Base-by-base conservation (phyloP, 2,329 filamentous ascomycete species). In the Colletotrichum simmondsii region DNA sequence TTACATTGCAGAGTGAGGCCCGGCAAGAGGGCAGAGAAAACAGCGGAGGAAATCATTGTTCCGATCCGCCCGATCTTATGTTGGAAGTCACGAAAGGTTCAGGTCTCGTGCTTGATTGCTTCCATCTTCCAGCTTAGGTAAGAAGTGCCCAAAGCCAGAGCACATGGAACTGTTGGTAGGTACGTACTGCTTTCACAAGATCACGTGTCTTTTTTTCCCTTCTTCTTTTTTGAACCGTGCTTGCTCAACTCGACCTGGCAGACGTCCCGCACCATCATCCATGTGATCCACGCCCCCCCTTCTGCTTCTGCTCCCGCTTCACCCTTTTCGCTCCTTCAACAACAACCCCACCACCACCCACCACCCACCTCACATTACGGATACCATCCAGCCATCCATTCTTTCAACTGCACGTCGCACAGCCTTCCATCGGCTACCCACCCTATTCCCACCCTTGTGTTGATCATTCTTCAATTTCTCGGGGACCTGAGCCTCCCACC, bases 381-480 rank as follows among this genome's bases (percentile, higher is more conserved):
- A 28, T 28, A 28, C 28, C 30, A 24, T 52, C n/a, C 32, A 42
- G 14, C 60, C 56, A 71, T 61, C 63, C 54, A 49, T 53, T 61
- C 14, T 35, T 37, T 53, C 7, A 19, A 26, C 59, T 14, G 14
- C 42, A 46, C 42, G 42, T 49, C 42, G 42, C 14, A 32, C 67
- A 42, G 53, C 66, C 37, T 49, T 46, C 14, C 28, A 71, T 62
- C 42, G 49, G n/a, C 59, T 30, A 46, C 24, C 56, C 57, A 57
- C 28, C 30, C 24, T 10, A 53, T 57, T 49, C 35, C 32, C 57
- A 71, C 63, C 68, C 68, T 68, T 68, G 68, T 58, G 68, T 62
- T 71, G 68, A 71, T 71, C 68, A 71, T 71, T 68, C 61, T 70
- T 65, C 63, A 42, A 53, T 28, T 52, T 42, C 49, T 67, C 24